Conservation (phyloP, 768 basidiomycete species). For the Russula sp. region DNA sequence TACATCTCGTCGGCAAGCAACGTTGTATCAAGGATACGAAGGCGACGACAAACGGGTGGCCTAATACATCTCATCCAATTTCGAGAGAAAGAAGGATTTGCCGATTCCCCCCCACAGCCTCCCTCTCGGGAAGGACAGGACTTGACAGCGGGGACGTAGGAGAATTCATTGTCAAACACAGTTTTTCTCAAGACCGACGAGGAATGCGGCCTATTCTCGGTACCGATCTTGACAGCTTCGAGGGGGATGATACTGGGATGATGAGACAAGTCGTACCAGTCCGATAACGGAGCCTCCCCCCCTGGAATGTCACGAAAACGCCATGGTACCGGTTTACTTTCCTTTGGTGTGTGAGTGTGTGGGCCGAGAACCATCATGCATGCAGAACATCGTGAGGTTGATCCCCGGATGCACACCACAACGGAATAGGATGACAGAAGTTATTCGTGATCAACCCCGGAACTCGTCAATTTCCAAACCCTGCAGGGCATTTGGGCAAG, state of each 20-base stretch:
- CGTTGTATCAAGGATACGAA: slow-evolving; percentile 1
- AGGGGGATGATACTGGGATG: too few relatives aligned
- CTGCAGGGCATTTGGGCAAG: neutral
- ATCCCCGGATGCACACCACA: neutral
- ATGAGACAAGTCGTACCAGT: neutral
- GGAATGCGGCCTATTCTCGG: neutral
- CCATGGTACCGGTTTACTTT: neutral
- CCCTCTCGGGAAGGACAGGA: too few relatives aligned
- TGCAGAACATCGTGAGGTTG: neutral
- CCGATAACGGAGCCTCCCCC: neutral
- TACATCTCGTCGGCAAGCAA: neutral
- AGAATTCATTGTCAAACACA: neutral
- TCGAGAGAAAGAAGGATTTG: too few relatives aligned
- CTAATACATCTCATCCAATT: neutral
- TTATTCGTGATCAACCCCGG: neutral
- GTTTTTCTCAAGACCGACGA: neutral
- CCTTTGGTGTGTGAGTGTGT: neutral
- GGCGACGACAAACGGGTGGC: neutral
- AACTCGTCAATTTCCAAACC: neutral
- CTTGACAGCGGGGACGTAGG: neutral
- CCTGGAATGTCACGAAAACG: neutral
- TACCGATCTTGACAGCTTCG: neutral
- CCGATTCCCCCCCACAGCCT: too few relatives aligned
- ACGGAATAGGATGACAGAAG: neutral
- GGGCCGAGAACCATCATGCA: neutral